Percentiles rank a stretch among this genome's conserved stretches.
These are phyloP conservation scores for Xylariales sp. DNA, from an alignment of 2,329 filamentous ascomycete species.

Conservation along the genomic window DNA sequence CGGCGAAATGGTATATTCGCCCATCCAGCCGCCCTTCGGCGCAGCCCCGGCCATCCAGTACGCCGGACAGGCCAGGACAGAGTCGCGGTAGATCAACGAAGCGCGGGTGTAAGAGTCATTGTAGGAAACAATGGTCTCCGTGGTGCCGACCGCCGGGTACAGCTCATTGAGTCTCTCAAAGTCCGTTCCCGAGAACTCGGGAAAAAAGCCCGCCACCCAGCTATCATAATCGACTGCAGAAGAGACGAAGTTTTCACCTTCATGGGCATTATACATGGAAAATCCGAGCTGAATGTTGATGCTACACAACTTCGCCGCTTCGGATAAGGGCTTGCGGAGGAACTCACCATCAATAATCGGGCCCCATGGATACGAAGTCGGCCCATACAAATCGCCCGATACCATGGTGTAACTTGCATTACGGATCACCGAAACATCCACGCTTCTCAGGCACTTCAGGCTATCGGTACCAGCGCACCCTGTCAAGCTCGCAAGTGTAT, in stretches of 20 bases:
- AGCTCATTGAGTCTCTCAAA: constrained; percentile 33
- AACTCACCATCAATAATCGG: constrained; percentile 56
- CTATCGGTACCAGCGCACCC: constrained; percentile 43
- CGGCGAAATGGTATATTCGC: constrained; percentile 55
- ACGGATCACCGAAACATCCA: constrained; percentile 47
- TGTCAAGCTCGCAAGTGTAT: constrained; percentile 38
- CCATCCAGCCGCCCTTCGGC: constrained; percentile 42
- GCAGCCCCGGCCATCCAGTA: constrained; percentile 50
- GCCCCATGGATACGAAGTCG: constrained; percentile 54
- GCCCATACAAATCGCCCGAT: constrained; percentile 46
- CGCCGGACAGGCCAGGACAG: constrained; percentile 54
- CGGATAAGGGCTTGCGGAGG: constrained; percentile 41
- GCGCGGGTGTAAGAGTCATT: constrained; percentile 48
- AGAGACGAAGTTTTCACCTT: constrained; percentile 57
- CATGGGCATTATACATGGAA: constrained; percentile 58
- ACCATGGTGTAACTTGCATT: constrained; percentile 46
- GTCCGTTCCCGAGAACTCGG: constrained; percentile 35
- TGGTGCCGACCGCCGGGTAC: constrained; percentile 43
- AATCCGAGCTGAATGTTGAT: constrained; percentile 32
- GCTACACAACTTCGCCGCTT: constrained; percentile 30
- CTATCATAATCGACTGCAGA: constrained; percentile 42
- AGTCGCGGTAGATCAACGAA: constrained; percentile 53
- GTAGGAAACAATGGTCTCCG: constrained; percentile 43
- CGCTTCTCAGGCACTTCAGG: constrained; percentile 49
- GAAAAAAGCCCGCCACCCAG: constrained; percentile 53